Conservation (phyloP, 805 yeast genomes). For the Yarrowia bubula region DNA sequence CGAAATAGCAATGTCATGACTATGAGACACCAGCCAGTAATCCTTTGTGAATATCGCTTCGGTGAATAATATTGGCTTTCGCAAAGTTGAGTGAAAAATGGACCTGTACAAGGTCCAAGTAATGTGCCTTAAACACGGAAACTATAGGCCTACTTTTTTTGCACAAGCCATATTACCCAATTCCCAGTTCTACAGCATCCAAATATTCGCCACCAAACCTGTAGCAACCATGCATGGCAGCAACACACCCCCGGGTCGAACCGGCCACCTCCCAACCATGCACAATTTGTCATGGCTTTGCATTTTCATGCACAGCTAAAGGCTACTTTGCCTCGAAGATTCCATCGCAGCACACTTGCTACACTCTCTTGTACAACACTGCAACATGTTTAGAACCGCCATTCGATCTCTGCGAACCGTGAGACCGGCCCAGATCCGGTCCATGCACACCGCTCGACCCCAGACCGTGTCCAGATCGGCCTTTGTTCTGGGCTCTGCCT, state of each 20-base stretch:
- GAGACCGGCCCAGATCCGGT: constrained; percentile 17
- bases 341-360: constrained; percentile 7
- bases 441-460: constrained; percentile 17
- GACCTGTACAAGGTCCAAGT: background rate
- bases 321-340: constrained; percentile 20
- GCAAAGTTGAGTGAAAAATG: constrained; percentile 8
- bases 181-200: no score
- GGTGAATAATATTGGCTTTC: constrained; percentile 8
- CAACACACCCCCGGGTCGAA: background rate
- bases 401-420: constrained; percentile 21
- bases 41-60: background rate
- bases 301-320: constrained; percentile 10
- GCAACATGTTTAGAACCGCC: constrained; percentile 24
- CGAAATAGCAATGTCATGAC: no score
- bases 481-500: constrained; percentile 6
- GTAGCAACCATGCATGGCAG: background rate
- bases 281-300: constrained; percentile 20
- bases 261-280: background rate
- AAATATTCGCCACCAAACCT: background rate
- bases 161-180: no score
- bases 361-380: background rate
- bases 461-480: constrained; percentile 3
- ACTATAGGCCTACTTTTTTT: no score
- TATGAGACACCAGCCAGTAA: background rate
- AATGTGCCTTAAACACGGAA: no score